A percentile compares a stretch with the other conserved stretches of the same genome.
Conservation (phyloP, 2,329 filamentous ascomycete genomes). For the Xylariaceae sp. region DNA sequence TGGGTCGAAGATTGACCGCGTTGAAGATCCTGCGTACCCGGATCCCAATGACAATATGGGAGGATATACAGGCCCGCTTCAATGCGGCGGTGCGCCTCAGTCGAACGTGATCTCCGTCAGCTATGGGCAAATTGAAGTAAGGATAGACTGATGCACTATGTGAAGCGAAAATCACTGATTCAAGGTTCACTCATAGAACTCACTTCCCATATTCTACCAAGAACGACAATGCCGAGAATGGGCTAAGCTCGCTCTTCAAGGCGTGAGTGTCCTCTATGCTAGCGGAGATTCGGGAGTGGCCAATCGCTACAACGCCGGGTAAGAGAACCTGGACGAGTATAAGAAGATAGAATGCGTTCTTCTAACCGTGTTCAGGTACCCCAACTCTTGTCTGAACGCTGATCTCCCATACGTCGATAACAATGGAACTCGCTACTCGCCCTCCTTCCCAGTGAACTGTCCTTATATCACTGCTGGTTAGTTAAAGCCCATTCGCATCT, state of each 20-base stretch:
- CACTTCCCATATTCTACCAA: slow-evolving; percentile 38
- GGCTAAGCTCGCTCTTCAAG: slow-evolving; percentile 55
- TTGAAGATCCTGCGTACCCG: slow-evolving; percentile 22
- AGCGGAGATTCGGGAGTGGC: slow-evolving; percentile 21
- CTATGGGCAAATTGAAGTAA: slow-evolving; percentile 51
- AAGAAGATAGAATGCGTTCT: no score
- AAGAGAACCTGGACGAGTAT: no score
- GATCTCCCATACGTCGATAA: slow-evolving; percentile 17
- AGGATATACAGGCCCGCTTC: slow-evolving; percentile 28
- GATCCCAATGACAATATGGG: slow-evolving; percentile 36
- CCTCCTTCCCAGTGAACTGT: slow-evolving; percentile 20
- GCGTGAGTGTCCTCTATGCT: slow-evolving; percentile 40
- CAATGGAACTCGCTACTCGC: slow-evolving; percentile 19
- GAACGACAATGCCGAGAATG: slow-evolving; percentile 54
- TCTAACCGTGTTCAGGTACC: slow-evolving; percentile 2
- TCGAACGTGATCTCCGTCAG: slow-evolving; percentile 55
- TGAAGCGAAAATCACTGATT: not conserved
- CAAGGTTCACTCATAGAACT: slow-evolving; percentile 4
- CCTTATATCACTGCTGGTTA: slow-evolving; percentile 21
- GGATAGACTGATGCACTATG: not conserved
- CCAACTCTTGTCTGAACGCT: slow-evolving; percentile 21
- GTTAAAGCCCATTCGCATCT: not conserved
- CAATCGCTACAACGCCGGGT: slow-evolving; percentile 18
- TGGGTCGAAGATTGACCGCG: not conserved
- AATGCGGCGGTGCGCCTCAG: slow-evolving; percentile 28